phyloP scores from a whole-genome alignment of 441 rosid genomes.

The Gossypium trilobum region DNA sequence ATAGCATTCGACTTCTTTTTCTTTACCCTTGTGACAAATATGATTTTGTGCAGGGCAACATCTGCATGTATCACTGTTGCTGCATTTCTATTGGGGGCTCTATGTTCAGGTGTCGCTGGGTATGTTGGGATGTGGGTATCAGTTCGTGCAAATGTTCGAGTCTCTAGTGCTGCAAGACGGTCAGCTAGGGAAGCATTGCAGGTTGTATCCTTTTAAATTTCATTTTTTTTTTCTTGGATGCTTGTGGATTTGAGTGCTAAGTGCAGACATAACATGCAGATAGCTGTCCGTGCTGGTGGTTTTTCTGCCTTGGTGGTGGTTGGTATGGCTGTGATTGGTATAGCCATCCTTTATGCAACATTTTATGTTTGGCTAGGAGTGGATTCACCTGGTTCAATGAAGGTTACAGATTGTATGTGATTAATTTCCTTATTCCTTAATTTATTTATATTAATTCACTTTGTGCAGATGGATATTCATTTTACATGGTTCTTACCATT shows the following conservation, averaged over 20 bases:
- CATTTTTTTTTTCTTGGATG: not conserved
- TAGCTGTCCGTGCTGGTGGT: slow-evolving; percentile 97
- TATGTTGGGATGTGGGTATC: slow-evolving; percentile 99
- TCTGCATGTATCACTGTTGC: slow-evolving; percentile 89
- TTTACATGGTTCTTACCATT: not conserved
- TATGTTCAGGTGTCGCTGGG: slow-evolving; percentile 92
- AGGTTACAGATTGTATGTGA: slow-evolving; percentile 80
- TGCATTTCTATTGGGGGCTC: slow-evolving; percentile 87
- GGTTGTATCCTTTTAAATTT: slow-evolving; percentile 35
- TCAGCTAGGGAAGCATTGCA: slow-evolving; percentile 97
- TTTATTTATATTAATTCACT: not conserved
- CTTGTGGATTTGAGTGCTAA: slow-evolving; percentile 19
- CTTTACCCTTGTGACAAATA: slow-evolving; percentile 12
- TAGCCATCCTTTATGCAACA: slow-evolving; percentile 83
- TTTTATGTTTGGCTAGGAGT: slow-evolving; percentile 89
- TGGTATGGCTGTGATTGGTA: slow-evolving; percentile 94
- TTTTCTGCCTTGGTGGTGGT: slow-evolving; percentile 95
- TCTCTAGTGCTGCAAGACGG: slow-evolving; percentile 94
- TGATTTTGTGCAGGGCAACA: slow-evolving; percentile 46
- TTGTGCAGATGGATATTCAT: not conserved
- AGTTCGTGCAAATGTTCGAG: slow-evolving; percentile 96
- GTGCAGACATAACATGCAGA: slow-evolving; percentile 35
- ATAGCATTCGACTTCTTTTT: not conserved
- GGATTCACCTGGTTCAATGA: slow-evolving; percentile 73
- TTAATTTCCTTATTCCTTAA: slow-evolving; percentile 4